These are phyloP conservation scores for Gonapodya prolifera DNA, from an alignment of 192 early-diverging fungal species.

Conservation along the genomic window DNA sequence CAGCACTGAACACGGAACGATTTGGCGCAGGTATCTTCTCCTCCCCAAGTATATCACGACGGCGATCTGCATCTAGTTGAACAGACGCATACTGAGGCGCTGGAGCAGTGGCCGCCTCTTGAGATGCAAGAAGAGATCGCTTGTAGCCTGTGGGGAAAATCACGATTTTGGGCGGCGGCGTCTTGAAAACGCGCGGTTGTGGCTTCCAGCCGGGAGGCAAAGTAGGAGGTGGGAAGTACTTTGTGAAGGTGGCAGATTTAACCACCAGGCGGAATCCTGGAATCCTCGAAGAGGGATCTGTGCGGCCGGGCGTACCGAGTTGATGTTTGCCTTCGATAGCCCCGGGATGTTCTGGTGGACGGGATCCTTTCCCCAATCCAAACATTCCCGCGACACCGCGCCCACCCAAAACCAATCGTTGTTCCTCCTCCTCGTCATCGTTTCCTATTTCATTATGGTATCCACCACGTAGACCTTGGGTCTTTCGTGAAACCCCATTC, in stretches of 20 bases:
- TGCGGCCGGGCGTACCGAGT: background rate
- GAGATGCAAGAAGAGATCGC: background rate
- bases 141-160: background rate
- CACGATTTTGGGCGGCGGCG: background rate
- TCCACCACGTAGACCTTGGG: background rate
- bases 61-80: constrained; percentile 30
- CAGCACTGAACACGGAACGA: constrained; percentile 50
- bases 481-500: background rate
- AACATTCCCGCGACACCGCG: background rate
- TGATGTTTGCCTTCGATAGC: background rate
- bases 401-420: background rate
- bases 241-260: background rate
- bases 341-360: background rate
- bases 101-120: background rate
- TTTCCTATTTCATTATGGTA: background rate
- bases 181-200: background rate
- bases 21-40: constrained; percentile 42
- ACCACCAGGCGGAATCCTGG: background rate
- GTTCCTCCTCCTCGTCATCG: background rate
- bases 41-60: constrained; percentile 58
- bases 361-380: background rate
- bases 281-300: background rate
- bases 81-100: background rate
- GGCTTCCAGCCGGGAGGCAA: constrained; percentile 6
- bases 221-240: background rate